Percentiles rank a stretch among this genome's conserved stretches.
Conservation (phyloP, 75 land plant genomes). For the Pseudotsuga menziesii region DNA sequence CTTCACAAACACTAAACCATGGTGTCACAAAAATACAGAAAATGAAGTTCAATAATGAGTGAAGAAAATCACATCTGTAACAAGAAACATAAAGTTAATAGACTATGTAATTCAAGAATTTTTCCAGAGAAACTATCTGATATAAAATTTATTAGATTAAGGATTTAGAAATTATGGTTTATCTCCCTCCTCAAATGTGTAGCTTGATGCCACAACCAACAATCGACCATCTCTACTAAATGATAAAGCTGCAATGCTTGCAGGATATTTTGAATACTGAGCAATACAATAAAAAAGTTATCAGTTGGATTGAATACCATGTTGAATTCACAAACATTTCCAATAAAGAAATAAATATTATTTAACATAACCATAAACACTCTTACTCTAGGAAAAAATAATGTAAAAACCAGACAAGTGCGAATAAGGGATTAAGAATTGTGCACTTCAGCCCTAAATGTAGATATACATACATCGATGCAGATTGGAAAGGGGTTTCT, state of each 20-base stretch:
- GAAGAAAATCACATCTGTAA: slow-evolving; percentile 7
- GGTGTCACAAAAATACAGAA: not conserved
- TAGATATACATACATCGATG: too few species aligned
- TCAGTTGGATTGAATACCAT: not conserved
- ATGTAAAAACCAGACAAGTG: too few species aligned
- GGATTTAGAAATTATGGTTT: slow-evolving; percentile 53
- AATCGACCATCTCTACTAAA: slow-evolving; percentile 97
- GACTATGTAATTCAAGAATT: not conserved
- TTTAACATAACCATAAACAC: not conserved
- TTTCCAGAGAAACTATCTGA: not conserved
- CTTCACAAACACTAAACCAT: not conserved
- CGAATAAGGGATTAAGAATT: too few species aligned
- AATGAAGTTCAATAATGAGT: not conserved
- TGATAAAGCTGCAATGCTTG: slow-evolving; percentile 91
- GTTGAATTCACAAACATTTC: not conserved
- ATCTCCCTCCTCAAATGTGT: slow-evolving; percentile 97
- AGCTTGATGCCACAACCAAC: slow-evolving; percentile 97
- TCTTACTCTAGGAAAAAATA: too few species aligned
- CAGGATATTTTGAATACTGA: slow-evolving; percentile 93
- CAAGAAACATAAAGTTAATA: not conserved
- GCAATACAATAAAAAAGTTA: too few species aligned
- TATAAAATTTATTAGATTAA: not conserved
- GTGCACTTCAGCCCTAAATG: too few species aligned
- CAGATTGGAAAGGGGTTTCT: too few species aligned
- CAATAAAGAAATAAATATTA: not conserved